A percentile compares a stretch with the other conserved stretches of the same genome.
Evolutionary conservation across 2,329 filamentous ascomycete genomes (phyloP).

Genomic region (Atkinsonella texensis): DNA sequence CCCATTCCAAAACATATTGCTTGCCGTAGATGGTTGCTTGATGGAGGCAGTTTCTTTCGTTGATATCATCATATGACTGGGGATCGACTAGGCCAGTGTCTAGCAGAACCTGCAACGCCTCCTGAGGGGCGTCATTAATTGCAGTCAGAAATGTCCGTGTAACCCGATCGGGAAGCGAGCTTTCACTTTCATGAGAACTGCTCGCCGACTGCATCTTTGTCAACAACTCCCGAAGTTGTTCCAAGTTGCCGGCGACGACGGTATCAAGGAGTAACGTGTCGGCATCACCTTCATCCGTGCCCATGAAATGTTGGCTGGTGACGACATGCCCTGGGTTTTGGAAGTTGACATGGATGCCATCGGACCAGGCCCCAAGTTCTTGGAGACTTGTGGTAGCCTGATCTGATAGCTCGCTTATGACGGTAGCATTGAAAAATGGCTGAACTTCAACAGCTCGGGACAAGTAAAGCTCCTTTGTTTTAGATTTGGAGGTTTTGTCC

Average conservation of each 20-base stretch:
- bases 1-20: constrained; percentile 61
- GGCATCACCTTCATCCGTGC: constrained; percentile 78
- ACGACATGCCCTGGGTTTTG: constrained; percentile 53
- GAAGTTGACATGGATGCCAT: constrained; percentile 86
- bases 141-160: constrained; percentile 85
- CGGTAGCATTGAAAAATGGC: constrained; percentile 93
- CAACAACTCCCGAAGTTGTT: constrained; percentile 71
- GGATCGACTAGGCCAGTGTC: constrained; percentile 76
- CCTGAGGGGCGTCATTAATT: constrained; percentile 71
- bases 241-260: constrained; percentile 68
- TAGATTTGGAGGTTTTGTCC: constrained; percentile 99
- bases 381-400: constrained; percentile 93
- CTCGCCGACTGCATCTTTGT: constrained; percentile 49
- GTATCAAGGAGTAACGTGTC: constrained; percentile 83
- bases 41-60: constrained; percentile 90
- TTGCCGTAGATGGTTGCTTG: constrained; percentile 95
- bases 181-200: constrained; percentile 44
- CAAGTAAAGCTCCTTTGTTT: constrained; percentile 94
- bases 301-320: constrained; percentile 52
- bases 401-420: constrained; percentile 92
- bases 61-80: constrained; percentile 94
- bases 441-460: constrained; percentile 94
- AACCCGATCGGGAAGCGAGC: constrained; percentile 57
- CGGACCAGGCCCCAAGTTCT: constrained; percentile 91
- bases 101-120: constrained; percentile 64